phyloP scores from a whole-genome alignment of 2,329 filamentous ascomycete species.

The Aspergillus awamori region DNA sequence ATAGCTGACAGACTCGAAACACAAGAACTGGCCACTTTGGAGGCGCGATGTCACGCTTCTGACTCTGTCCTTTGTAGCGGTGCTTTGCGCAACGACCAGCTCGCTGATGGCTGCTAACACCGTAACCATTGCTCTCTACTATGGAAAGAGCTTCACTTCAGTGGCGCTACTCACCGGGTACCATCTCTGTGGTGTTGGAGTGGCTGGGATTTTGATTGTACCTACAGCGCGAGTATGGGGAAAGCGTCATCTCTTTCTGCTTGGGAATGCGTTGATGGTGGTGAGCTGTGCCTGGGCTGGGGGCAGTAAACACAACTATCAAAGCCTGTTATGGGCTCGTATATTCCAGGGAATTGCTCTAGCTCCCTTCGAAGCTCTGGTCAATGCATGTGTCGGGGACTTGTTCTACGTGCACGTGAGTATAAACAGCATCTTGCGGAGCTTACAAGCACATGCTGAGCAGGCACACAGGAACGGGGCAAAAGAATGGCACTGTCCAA shows the following conservation, averaged over 20 bases:
- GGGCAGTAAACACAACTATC: slow-evolving; percentile 67
- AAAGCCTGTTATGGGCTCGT: slow-evolving; percentile 73
- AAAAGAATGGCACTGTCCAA: slow-evolving; percentile 83
- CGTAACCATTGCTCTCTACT: slow-evolving; percentile 71
- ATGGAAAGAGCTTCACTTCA: slow-evolving; percentile 68
- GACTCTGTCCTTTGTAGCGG: slow-evolving; percentile 75
- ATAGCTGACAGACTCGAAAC: not conserved
- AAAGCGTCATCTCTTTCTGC: slow-evolving; percentile 82
- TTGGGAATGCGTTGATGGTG: slow-evolving; percentile 75
- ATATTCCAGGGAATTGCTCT: slow-evolving; percentile 84
- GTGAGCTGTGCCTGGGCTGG: slow-evolving; percentile 78
- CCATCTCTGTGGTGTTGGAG: slow-evolving; percentile 79
- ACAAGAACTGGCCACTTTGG: slow-evolving; percentile 82
- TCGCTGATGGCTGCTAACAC: slow-evolving; percentile 89
- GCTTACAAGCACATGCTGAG: not conserved
- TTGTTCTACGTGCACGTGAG: slow-evolving; percentile 84
- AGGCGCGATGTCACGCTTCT: slow-evolving; percentile 78
- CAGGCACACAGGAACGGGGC: slow-evolving; percentile 63
- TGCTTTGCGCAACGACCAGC: slow-evolving; percentile 81
- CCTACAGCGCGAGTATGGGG: slow-evolving; percentile 89
- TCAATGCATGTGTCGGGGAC: slow-evolving; percentile 88
- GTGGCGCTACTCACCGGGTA: slow-evolving; percentile 85
- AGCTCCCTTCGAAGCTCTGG: slow-evolving; percentile 85
- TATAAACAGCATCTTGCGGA: slow-evolving; percentile 11
- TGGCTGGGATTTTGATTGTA: slow-evolving; percentile 82